Base-by-base conservation (phyloP, 306 rosid species). In the Quillaja saponaria region DNA sequence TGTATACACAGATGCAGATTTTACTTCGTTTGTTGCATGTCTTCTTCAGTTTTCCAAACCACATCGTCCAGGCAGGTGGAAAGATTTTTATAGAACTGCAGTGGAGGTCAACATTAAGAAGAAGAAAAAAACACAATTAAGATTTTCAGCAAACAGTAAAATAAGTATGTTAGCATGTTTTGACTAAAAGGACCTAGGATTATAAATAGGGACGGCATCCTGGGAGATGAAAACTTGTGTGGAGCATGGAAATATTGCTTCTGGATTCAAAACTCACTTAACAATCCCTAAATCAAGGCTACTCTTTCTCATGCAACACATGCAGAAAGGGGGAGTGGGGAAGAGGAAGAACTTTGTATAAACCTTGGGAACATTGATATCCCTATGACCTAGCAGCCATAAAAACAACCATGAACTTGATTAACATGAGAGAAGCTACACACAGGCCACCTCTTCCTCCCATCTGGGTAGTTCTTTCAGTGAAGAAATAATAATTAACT, bases 21-120 rank as follows among this genome's bases (percentile, higher is more conserved):
- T 84, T 70, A 82, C 47, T 86, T 77, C 28, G 34, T 55, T 74
- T 71, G 78, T 67, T 63, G 75, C 87, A 81, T 62, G 63, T 91
- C 98, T 49, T 92, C 98, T 61, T 88, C 98, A 12, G 87, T 83
- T 80, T 84, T 88, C 98, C 98, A 92, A 52, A 92, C 98, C 46
- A 92, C 95, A 55, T 89, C 95, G 1, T 92, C 90, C 69, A 92
- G 77, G 60, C 76, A 55, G 28, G 83, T 86, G 55, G 98, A 89
- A 31, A 92, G 95, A 55, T 61, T 92, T 53, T 88, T 92, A 81
- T 88, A 92, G 81, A 92, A 88, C 98, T 92, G 89, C 82, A 78
- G 13, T 9, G 3, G 47, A 15, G 16, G 49, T 6, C 44, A 34
- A 10, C 14, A 14, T 18, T 13, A 4, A n/a, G 19, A 10, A 14